Base-by-base conservation (phyloP, 345 rosid genomes). In the Eucalyptus tenuipes region DNA sequence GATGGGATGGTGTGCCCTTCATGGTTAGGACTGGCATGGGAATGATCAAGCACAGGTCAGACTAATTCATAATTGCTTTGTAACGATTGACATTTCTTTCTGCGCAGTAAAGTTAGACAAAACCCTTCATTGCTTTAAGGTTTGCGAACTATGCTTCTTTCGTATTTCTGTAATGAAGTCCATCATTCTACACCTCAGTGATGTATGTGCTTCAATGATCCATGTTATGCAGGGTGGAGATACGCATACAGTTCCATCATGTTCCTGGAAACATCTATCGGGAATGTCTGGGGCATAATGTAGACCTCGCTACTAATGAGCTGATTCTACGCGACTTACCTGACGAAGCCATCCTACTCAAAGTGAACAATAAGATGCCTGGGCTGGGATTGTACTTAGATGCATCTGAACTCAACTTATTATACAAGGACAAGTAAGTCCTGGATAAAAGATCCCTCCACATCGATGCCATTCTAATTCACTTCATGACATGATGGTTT, bases 1-100 rank as follows among this genome's bases (percentile, higher is more conserved):
- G 97, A 66, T 96, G 98, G 98, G 98, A 96, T 85, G 95, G 97
- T 89, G 97, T 96, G 87, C 97, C 97, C 55, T 94, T 96, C 91
- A 90, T 95, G 71, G 88, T 95, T 80, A 93, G 93, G 91, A 94
- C 95, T 7, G 98, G 97, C 86, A 90, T 92, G 91, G 98, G 97
- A 91, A 95, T 96, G 90, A 92, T 92, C 90, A 94, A 95, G 89
- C 96, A 93, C 93, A 94, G 96, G 98, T 95, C 57, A 87, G 68
- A 33, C 81, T 71, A 6, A 71, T 71, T 18, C 81, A 71, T 33
- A 18, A 37, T 71, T 37, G 81, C 81, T 71, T 71, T 37, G 45
- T 18, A 71, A 42, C 5, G 45, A 71, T 33, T 33, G 81, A 18
- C 81, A 18, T 37, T 37, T 71, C 81, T 71, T 37, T 37, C 45